phyloP scores from a whole-genome alignment of 2,329 filamentous ascomycete species.

The Cladosporium sp. region DNA sequence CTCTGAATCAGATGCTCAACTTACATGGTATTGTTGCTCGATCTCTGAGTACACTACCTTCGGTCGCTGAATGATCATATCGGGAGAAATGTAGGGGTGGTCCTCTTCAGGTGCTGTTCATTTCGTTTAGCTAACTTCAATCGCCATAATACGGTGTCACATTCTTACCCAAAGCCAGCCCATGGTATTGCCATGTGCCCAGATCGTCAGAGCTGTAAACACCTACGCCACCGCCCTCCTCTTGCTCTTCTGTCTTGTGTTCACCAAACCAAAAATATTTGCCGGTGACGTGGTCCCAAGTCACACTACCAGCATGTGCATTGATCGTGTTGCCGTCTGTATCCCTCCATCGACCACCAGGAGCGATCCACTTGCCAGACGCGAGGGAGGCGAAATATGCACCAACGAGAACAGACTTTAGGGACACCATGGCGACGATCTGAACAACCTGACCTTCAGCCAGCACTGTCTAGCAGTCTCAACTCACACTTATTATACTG shows the following conservation, averaged over 20 bases:
- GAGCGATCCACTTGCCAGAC: conserved; percentile 54
- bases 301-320: conserved; percentile 57
- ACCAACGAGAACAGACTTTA: neutral
- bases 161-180: conserved; percentile 51
- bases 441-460: neutral
- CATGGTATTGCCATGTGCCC: conserved; percentile 56
- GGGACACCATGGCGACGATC: neutral
- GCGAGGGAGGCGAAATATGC: neutral
- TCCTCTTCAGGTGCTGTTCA: conserved; percentile 47
- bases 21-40: conserved; percentile 54
- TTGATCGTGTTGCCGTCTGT: conserved; percentile 58
- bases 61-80: conserved; percentile 58
- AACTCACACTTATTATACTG: neutral
- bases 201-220: conserved; percentile 60
- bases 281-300: conserved; percentile 48
- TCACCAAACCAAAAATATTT: conserved; percentile 61
- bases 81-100: conserved; percentile 52
- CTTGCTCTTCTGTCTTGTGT: conserved; percentile 55
- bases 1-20: conserved; percentile 12
- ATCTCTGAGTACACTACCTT: conserved; percentile 58
- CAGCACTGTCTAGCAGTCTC: neutral
- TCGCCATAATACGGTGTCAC: neutral
- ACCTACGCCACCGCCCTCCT: conserved; percentile 57
- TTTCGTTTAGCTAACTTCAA: neutral
- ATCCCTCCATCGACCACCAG: conserved; percentile 58